Conservation (phyloP, 1,284 basidiomycete genomes). For the Tylopilus sp. region DNA sequence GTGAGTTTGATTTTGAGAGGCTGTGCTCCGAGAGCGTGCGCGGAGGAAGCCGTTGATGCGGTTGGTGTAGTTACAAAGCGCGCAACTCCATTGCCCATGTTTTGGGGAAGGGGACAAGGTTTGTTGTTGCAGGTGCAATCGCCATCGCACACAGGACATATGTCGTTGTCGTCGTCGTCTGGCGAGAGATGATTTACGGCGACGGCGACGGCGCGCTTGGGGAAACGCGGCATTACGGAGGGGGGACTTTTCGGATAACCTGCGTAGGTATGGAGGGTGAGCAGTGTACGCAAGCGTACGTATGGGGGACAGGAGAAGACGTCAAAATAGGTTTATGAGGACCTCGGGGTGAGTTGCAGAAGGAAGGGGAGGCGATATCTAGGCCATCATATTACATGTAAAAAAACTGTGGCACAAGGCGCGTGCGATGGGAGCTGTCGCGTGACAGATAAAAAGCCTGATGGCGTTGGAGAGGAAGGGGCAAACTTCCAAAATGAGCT, state of each 20-base stretch:
- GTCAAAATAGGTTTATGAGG: conserved; percentile 26
- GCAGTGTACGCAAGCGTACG: conserved; percentile 27
- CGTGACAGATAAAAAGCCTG: conserved; percentile 36
- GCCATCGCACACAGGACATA: conserved; percentile 83
- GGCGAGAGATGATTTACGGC: conserved; percentile 35
- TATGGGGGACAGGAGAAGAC: conserved; percentile 23
- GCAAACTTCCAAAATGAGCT: conserved; percentile 29
- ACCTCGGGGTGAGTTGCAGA: conserved; percentile 24
- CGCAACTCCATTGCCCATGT: conserved; percentile 28
- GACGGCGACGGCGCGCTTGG: conserved; percentile 60
- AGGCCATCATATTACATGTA: conserved; percentile 39
- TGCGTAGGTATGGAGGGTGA: conserved; percentile 32
- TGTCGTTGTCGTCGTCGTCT: conserved; percentile 71
- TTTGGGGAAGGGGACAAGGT: conserved; percentile 32
- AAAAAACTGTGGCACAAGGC: conserved; percentile 36
- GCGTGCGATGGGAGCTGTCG: conserved; percentile 36
- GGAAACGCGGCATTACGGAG: conserved; percentile 65
- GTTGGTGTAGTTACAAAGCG: conserved; percentile 31
- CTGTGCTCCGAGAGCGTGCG: conserved; percentile 32
- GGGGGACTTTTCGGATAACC: conserved; percentile 57
- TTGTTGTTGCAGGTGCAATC: conserved; percentile 71
- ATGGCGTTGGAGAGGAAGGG: conserved; percentile 28
- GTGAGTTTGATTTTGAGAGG: conserved; percentile 76
- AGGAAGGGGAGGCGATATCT: conserved; percentile 18
- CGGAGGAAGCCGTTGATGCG: conserved; percentile 24